Percentiles rank a stretch among this genome's conserved stretches.
These are phyloP conservation scores for Globisporangium viniferum DNA, from an alignment of 352 stramenopile species.

Conservation along the genomic window DNA sequence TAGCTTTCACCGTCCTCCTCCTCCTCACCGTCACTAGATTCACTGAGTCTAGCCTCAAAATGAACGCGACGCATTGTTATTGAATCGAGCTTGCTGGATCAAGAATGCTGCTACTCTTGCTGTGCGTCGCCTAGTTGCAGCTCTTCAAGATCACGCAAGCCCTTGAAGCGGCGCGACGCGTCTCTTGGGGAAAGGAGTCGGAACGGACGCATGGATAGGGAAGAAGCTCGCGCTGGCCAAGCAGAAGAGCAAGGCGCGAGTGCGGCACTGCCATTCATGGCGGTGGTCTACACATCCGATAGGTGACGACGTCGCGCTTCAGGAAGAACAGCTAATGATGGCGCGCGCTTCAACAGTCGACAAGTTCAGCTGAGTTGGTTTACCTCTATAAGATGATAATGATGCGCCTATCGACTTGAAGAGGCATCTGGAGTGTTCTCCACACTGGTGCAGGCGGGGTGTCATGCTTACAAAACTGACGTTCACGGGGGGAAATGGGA, in stretches of 20 bases:
- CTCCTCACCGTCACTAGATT: background rate
- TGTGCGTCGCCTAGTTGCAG: background rate
- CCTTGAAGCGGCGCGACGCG: slow-evolving; percentile 1
- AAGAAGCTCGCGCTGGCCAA: background rate
- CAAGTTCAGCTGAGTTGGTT: background rate
- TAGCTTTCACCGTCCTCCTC: background rate
- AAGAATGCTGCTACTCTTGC: background rate
- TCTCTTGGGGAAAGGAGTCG: background rate
- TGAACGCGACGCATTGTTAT: background rate
- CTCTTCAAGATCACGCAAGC: background rate
- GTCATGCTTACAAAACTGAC: background rate
- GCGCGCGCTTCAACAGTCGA: background rate
- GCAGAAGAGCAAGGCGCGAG: background rate
- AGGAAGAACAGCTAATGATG: background rate
- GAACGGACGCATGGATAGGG: background rate
- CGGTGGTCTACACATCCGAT: too few species aligned
- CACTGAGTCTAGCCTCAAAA: background rate
- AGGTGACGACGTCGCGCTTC: background rate
- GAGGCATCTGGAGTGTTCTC: background rate
- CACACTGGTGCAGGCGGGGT: background rate
- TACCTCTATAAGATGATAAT: background rate
- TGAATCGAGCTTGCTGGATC: background rate
- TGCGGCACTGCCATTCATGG: too few species aligned
- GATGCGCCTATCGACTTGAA: background rate
- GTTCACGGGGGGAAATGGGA: background rate